These are phyloP conservation scores for Acer negundo DNA, from an alignment of 345 rosid species.

Conservation along the genomic window DNA sequence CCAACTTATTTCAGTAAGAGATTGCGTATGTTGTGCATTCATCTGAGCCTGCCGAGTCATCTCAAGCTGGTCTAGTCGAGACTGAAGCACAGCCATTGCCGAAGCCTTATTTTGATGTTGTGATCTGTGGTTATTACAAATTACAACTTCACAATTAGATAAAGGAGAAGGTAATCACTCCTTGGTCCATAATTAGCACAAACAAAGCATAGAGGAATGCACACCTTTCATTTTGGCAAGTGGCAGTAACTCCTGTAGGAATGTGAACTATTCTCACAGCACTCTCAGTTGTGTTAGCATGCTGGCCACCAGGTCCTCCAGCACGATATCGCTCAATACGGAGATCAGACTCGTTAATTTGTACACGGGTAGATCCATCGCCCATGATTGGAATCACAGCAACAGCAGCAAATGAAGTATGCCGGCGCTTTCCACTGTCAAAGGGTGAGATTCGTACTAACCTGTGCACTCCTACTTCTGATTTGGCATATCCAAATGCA, in stretches of 20 bases:
- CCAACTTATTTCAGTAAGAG: slow-evolving; percentile 89
- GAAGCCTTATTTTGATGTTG: slow-evolving; percentile 94
- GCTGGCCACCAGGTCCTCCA: slow-evolving; percentile 96
- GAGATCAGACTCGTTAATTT: slow-evolving; percentile 89
- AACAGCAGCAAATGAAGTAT: slow-evolving; percentile 98
- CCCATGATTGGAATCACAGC: slow-evolving; percentile 90
- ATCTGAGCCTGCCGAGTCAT: slow-evolving; percentile 86
- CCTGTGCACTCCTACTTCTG: slow-evolving; percentile 97
- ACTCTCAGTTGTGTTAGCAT: slow-evolving; percentile 90
- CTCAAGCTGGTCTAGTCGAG: slow-evolving; percentile 89
- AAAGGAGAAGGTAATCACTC: neutral
- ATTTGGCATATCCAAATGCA: slow-evolving; percentile 95
- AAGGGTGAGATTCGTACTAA: slow-evolving; percentile 95
- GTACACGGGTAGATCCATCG: slow-evolving; percentile 72
- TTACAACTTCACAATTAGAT: neutral
- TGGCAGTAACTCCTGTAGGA: slow-evolving; percentile 88
- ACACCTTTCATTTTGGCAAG: slow-evolving; percentile 84
- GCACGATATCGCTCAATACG: slow-evolving; percentile 85
- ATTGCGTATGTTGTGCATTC: slow-evolving; percentile 90
- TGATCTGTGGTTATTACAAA: slow-evolving; percentile 44
- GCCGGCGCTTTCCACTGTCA: slow-evolving; percentile 85
- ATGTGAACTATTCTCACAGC: slow-evolving; percentile 93
- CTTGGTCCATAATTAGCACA: slow-evolving; percentile 4
- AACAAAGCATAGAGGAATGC: slow-evolving; percentile 1
- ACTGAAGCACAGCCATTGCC: slow-evolving; percentile 94